Base-by-base conservation (phyloP, 441 rosid species). In the Erodium trifolium region DNA sequence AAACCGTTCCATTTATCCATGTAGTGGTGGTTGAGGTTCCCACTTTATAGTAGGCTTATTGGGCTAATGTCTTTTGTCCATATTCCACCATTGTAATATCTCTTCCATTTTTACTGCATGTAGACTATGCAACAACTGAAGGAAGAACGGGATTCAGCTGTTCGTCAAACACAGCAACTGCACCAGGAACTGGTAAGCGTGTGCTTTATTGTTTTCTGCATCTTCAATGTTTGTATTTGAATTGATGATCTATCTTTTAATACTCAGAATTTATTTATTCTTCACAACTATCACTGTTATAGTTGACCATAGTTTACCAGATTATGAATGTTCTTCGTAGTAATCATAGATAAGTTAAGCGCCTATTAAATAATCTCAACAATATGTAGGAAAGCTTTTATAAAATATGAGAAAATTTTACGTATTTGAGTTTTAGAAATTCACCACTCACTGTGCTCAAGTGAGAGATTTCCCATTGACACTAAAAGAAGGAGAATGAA, bases 141-240 rank as follows among this genome's bases (percentile, higher is more conserved):
- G 84, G 92, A 88, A 12, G 96, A 93, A 85, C 82, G 87, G 75
- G 96, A 93, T 77, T 80, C 83, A 67, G 96, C 92, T 66, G 75
- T 85, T 70, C 83, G 80, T 74, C 90, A 84, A 75, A 91, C 93
- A 67, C 82, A 82, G 69, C 91, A 82, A 66, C 84, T 93, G 81
- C 94, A 87, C 83, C 89, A 85, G 39, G 97, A 93, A 67, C 71
- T 93, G 92, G 98, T 91, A 77, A 34, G 37, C 37, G 3, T 34
- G 37, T 5, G 37, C 5, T 34, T 3, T 34, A 34, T 34, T 5
- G 37, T 34, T 34, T 31, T 31, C 2, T 3, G 3, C 35, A 31
- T 31, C 35, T 31, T 31, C 35, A 31, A 31, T 31, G 35, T 31
- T 34, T 34, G 37, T 34, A 34, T 34, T 60, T 60, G 65, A 7